Conservation (phyloP, 2,329 filamentous ascomycete genomes). For the Epichloe baconii region DNA sequence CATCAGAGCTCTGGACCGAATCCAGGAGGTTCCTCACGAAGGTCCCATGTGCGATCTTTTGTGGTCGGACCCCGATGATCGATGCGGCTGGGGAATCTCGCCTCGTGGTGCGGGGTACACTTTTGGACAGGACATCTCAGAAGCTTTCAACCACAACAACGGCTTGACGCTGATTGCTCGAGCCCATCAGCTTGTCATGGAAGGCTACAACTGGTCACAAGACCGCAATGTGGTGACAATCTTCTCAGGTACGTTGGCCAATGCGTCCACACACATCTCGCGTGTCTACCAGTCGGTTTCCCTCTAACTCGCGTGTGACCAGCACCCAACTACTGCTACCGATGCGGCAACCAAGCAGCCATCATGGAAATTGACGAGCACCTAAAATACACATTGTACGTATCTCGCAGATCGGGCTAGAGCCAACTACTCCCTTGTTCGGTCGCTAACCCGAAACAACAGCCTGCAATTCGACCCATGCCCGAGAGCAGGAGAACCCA, state of each 20-base stretch:
- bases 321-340: conserved; percentile 94
- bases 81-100: conserved; percentile 91
- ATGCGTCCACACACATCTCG: conserved; percentile 4
- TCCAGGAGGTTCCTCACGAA: conserved; percentile 96
- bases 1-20: conserved; percentile 86
- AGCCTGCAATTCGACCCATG: conserved; percentile 99
- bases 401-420: conserved; percentile 13
- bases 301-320: conserved; percentile 5
- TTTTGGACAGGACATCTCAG: conserved; percentile 92
- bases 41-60: conserved; percentile 96
- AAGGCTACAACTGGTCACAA: conserved; percentile 99
- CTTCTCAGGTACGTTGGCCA: conserved; percentile 61
- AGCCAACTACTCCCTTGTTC: not conserved
- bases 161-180: conserved; percentile 88
- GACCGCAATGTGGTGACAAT: conserved; percentile 97
- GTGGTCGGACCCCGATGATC: conserved; percentile 96
- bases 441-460: conserved; percentile 14
- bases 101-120: conserved; percentile 91
- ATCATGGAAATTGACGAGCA: conserved; percentile 99
- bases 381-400: conserved; percentile 98
- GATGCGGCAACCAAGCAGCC: conserved; percentile 97
- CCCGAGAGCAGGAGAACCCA: conserved; percentile 91
- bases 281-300: not conserved
- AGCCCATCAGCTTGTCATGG: conserved; percentile 98
- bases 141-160: conserved; percentile 99